These are phyloP conservation scores for Pinus tabuliformis DNA, from an alignment of 75 land plant species.

Conservation along the genomic window DNA sequence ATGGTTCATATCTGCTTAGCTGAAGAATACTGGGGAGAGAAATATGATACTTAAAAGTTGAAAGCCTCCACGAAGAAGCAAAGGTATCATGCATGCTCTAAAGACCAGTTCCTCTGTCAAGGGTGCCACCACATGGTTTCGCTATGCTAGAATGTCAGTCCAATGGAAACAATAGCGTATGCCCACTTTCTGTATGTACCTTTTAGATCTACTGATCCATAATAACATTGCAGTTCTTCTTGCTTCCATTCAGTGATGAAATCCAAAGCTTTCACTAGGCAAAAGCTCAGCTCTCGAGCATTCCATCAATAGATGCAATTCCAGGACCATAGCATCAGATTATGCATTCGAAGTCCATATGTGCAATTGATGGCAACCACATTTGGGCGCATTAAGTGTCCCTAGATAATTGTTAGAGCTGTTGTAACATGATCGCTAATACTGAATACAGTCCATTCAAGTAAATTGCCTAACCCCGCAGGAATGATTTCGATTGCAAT, in stretches of 20 bases:
- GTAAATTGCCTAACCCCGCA: conserved; percentile 47
- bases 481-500: conserved; percentile 45
- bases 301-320: conserved; percentile 3
- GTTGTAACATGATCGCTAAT: conserved; percentile 34
- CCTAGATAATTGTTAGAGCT: conserved; percentile 42
- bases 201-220: conserved; percentile 5
- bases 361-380: no score
- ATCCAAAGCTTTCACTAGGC: conserved; percentile 5
- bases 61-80: conserved; percentile 89
- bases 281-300: conserved; percentile 4
- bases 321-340: neutral
- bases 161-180: conserved; percentile 1
- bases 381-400: no score
- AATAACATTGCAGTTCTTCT: conserved; percentile 10
- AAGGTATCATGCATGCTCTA: conserved; percentile 94
- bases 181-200: conserved; percentile 2
- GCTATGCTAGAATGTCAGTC: conserved; percentile 62
- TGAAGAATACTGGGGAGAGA: conserved; percentile 76
- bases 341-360: no score
- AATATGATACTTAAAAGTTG: conserved; percentile 40
- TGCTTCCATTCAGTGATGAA: conserved; percentile 25
- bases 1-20: conserved; percentile 9
- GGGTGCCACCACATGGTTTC: conserved; percentile 92
- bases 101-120: conserved; percentile 94
- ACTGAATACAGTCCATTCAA: conserved; percentile 39